phyloP scores from a whole-genome alignment of 78 protist species.

The Dictyostelium brefeldianum region DNA sequence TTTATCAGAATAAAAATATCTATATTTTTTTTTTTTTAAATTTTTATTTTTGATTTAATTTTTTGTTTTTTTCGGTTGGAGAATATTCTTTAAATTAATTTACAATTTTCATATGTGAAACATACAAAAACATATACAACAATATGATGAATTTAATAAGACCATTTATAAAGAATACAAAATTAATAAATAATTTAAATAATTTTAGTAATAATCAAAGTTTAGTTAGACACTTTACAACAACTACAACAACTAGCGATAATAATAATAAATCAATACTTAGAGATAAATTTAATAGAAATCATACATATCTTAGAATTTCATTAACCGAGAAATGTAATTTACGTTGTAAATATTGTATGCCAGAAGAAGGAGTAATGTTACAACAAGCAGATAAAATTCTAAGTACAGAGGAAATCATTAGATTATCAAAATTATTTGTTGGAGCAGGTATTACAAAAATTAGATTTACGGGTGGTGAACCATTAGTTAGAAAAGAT shows the following conservation, averaged over 20 bases:
- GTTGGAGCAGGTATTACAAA: slow-evolving; percentile 88
- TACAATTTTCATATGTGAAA: too few species aligned
- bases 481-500: slow-evolving; percentile 86
- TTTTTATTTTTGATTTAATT: too few species aligned
- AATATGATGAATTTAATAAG: not conserved
- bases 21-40: too few species aligned
- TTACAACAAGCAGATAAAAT: slow-evolving; percentile 73
- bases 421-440: slow-evolving; percentile 83
- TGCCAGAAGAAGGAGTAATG: slow-evolving; percentile 95
- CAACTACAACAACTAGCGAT: not conserved
- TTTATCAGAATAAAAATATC: too few species aligned
- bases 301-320: slow-evolving; percentile 93
- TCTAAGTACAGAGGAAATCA: slow-evolving; percentile 83
- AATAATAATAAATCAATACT: slow-evolving; percentile 28
- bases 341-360: slow-evolving; percentile 89
- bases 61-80: too few species aligned
- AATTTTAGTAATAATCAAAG: too few species aligned
- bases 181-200: too few species aligned
- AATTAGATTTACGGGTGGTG: slow-evolving; percentile 96
- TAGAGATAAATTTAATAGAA: slow-evolving; percentile 85
- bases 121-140: not conserved
- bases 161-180: not conserved
- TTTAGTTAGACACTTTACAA: not conserved
- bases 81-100: too few species aligned
- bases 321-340: slow-evolving; percentile 92